Conservation (phyloP, 192 early-diverging fungal species). For the Podila minutissima region DNA sequence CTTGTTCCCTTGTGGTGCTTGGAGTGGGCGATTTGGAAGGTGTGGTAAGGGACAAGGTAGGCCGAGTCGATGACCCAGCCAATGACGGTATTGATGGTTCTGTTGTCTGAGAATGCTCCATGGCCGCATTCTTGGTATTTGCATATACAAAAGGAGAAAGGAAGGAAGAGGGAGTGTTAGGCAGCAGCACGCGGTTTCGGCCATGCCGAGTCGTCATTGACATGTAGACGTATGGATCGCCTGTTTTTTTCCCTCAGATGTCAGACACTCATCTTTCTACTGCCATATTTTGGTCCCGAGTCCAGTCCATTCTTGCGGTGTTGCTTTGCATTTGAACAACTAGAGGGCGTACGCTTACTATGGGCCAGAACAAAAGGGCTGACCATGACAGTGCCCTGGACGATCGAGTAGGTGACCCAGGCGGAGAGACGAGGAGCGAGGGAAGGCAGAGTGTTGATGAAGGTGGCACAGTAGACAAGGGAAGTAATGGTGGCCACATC, state of each 20-base stretch:
- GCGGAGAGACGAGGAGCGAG: conserved; percentile 56
- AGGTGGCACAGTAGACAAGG: conserved; percentile 74
- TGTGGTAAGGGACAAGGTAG: conserved; percentile 91
- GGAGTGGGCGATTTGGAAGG: conserved; percentile 90
- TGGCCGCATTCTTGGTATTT: conserved; percentile 84
- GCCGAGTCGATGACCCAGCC: conserved; percentile 92
- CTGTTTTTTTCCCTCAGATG: too few species aligned
- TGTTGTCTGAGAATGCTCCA: conserved; percentile 83
- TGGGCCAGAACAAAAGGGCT: conserved; percentile 90
- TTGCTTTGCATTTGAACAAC: neutral
- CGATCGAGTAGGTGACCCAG: conserved; percentile 86
- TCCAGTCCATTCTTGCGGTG: neutral
- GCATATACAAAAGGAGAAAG: neutral
- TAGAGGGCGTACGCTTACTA: conserved; percentile 35
- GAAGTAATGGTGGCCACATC: conserved; percentile 76
- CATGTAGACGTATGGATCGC: too few species aligned
- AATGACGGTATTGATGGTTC: conserved; percentile 83
- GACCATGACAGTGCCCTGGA: conserved; percentile 84
- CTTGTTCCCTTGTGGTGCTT: conserved; percentile 93
- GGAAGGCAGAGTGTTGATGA: conserved; percentile 65
- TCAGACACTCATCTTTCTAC: neutral
- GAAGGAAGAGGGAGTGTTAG: too few species aligned
- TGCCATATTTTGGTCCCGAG: neutral
- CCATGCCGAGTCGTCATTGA: too few species aligned
- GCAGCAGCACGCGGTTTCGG: too few species aligned